A percentile compares a stretch with the other conserved stretches of the same genome.
Evolutionary conservation across 176 grass and related monocot species (phyloP).

Genomic region (Zizania latifolia): DNA sequence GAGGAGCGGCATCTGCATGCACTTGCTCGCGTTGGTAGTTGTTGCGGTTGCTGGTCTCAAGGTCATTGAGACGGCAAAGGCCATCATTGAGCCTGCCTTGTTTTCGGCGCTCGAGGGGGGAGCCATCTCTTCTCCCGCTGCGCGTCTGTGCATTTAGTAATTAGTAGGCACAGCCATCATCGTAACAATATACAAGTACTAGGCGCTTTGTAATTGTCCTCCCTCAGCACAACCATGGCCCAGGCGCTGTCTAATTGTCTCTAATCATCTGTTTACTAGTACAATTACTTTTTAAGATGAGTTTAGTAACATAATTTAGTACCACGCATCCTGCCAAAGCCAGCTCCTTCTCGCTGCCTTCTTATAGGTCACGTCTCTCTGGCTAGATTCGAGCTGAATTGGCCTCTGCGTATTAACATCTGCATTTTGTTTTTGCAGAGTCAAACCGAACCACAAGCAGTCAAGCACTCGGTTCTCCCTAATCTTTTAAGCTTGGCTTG

Average conservation of each 20-base stretch:
- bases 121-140: constrained; percentile 20
- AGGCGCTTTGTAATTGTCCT: background rate
- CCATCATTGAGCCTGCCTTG: constrained; percentile 14
- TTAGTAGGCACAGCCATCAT: background rate
- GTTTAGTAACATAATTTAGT: too few relatives aligned
- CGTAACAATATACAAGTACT: constrained; percentile 34
- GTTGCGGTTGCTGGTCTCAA: constrained; percentile 33
- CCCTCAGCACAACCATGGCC: constrained; percentile 12
- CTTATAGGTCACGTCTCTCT: background rate
- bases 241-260: constrained; percentile 30
- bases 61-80: too few relatives aligned
- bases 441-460: constrained; percentile 9
- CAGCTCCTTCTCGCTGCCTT: background rate
- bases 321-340: background rate
- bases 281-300: too few relatives aligned
- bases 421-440: background rate
- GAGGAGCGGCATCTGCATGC: constrained; percentile 21
- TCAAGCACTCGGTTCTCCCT: background rate
- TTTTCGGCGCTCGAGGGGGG: constrained; percentile 34
- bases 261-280: background rate
- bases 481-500: constrained; percentile 1
- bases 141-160: constrained; percentile 28
- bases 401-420: background rate
- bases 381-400: constrained; percentile 28
- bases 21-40: constrained; percentile 40